These are phyloP conservation scores for Cladobotryum mycophilum DNA, from an alignment of 2,329 filamentous ascomycete genomes.

Conservation along the genomic window DNA sequence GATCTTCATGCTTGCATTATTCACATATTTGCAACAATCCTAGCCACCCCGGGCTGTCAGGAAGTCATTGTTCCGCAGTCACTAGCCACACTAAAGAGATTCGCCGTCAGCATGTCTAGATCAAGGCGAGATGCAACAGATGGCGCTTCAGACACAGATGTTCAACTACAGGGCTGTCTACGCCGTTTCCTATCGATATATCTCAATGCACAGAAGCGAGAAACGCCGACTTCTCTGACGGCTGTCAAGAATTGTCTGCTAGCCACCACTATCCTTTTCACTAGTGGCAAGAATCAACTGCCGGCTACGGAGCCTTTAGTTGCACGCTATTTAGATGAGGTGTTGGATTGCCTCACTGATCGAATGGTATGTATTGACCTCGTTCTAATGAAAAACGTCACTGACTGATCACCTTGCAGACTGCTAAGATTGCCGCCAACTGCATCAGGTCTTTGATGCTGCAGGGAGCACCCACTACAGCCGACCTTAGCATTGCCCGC, in stretches of 20 bases:
- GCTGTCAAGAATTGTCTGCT: slow-evolving; percentile 93
- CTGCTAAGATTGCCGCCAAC: slow-evolving; percentile 81
- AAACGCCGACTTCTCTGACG: slow-evolving; percentile 66
- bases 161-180: slow-evolving; percentile 75
- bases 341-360: slow-evolving; percentile 77
- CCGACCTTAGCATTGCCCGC: slow-evolving; percentile 67
- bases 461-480: slow-evolving; percentile 52
- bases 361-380: slow-evolving; percentile 55
- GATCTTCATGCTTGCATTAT: slow-evolving; percentile 95
- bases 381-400: neutral
- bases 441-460: slow-evolving; percentile 82
- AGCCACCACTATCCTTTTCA: slow-evolving; percentile 82
- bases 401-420: slow-evolving; percentile 40
- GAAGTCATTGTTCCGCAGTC: slow-evolving; percentile 82
- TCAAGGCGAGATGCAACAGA: slow-evolving; percentile 33
- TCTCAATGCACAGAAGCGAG: slow-evolving; percentile 67
- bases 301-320: slow-evolving; percentile 70
- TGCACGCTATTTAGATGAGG: slow-evolving; percentile 67
- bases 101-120: slow-evolving; percentile 67
- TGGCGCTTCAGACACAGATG: slow-evolving; percentile 46
- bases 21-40: slow-evolving; percentile 90
- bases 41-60: slow-evolving; percentile 79
- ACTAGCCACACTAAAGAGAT: slow-evolving; percentile 85
- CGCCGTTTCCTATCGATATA: slow-evolving; percentile 78
- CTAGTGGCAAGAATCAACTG: slow-evolving; percentile 67